Evolutionary conservation across 305 asterid genomes (phyloP), one percentile per base, ranked within the genome.

Genomic region (Salvia sclarea): DNA sequence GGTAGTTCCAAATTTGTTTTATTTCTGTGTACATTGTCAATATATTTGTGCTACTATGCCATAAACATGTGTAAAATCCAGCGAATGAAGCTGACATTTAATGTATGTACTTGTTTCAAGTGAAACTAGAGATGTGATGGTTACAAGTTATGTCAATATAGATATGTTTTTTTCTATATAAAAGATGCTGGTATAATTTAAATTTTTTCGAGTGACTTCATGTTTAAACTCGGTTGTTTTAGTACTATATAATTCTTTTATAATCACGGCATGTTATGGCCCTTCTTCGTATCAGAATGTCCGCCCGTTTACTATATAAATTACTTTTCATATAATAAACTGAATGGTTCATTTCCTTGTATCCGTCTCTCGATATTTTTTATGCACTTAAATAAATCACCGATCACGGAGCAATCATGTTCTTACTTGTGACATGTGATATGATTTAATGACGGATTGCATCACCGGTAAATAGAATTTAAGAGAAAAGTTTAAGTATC

Each of bases 11-110:
- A 53, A 67, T 77, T 64, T 50, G 14, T 72, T 68, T 68, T 69
- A 71, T 75, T 70, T 63, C 30, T 65, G 56, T 81, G 80, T 81
- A 76, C 76, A 80, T 65, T 72, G 22, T 48, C 47, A 13, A 56
- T n/a, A 55, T 13, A 14, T 14, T 56, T 49, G 77, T 44, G 70
- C 13, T 61, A 12, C n/a, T 28, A 33, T 52, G 57, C 66, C 52
- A 41, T 47, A 37, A 55, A 64, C 30, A 49, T 49, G 58, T 72
- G 60, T 71, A 71, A 64, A 30, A 35, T 37, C 28, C 9, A 13
- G 57, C 8, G 14, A 14, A 56, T 41, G 35, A 20, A 30, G 64
- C 14, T 18, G 16, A 61, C 57, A 1, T 20, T 17, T 28, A 14
- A 24, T 22, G 55, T 66, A 40, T 24, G 61, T 13, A 33, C 61